A percentile compares a stretch with the other conserved stretches of the same genome.
phyloP scores from a whole-genome alignment of 2,329 filamentous ascomycete species.

The Albophoma yamanashiensis region DNA sequence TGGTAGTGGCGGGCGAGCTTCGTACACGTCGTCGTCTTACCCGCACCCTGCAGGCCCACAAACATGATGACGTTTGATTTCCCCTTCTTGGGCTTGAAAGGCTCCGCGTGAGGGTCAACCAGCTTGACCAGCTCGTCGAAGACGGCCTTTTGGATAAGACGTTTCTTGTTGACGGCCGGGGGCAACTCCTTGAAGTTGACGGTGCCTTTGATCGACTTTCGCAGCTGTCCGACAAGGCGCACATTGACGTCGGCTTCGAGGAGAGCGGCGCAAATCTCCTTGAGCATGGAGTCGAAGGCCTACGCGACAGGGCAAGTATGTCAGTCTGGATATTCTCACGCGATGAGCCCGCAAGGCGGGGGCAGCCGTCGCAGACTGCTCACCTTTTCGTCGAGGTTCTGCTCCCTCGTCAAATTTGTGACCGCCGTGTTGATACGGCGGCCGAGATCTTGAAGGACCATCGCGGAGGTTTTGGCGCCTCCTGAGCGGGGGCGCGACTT shows the following conservation, averaged over 20 bases:
- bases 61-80: constrained; percentile 99
- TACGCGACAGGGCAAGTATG: constrained; percentile 20
- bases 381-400: constrained; percentile 93
- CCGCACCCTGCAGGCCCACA: constrained; percentile 91
- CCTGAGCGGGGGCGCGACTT: neutral
- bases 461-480: constrained; percentile 25
- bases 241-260: constrained; percentile 97
- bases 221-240: constrained; percentile 78
- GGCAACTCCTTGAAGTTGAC: constrained; percentile 95
- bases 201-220: constrained; percentile 80
- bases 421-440: constrained; percentile 97
- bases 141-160: constrained; percentile 92
- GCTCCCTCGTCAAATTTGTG: constrained; percentile 81
- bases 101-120: constrained; percentile 88
- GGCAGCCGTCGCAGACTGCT: constrained; percentile 4
- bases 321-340: neutral
- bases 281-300: constrained; percentile 97
- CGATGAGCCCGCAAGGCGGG: neutral
- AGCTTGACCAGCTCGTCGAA: constrained; percentile 95
- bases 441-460: constrained; percentile 98
- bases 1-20: constrained; percentile 95
- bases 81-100: constrained; percentile 95
- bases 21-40: constrained; percentile 97
- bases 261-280: constrained; percentile 92
- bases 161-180: constrained; percentile 93